Conservation (phyloP, 108 stramenopile species). For the Mayamaea pseudoterrestris region DNA sequence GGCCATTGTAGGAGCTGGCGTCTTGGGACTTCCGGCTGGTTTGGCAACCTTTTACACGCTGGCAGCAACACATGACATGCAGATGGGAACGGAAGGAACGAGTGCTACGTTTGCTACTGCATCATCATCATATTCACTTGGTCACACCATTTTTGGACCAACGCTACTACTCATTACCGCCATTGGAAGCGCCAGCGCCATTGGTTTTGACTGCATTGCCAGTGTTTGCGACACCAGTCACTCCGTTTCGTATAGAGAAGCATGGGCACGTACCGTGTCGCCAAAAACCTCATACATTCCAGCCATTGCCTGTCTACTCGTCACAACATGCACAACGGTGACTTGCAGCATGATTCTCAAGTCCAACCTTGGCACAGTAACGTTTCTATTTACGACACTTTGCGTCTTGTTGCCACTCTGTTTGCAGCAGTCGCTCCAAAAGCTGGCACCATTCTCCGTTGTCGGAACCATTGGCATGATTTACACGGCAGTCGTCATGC, state of each 20-base stretch:
- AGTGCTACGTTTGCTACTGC: no score
- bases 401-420: conserved; percentile 80
- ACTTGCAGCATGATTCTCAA: conserved; percentile 84
- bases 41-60: conserved; percentile 35
- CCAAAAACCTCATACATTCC: conserved; percentile 47
- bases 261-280: conserved; percentile 40
- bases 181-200: conserved; percentile 72
- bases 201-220: conserved; percentile 80
- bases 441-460: conserved; percentile 79
- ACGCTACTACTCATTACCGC: no score
- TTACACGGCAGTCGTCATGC: conserved; percentile 70
- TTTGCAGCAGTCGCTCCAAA: conserved; percentile 60
- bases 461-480: conserved; percentile 77
- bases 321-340: conserved; percentile 59
- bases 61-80: no score
- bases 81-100: no score
- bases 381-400: conserved; percentile 44
- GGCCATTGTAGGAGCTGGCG: conserved; percentile 68
- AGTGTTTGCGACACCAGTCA: conserved; percentile 57
- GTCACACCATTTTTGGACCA: no score
- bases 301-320: conserved; percentile 63
- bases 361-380: conserved; percentile 49
- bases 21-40: conserved; percentile 72
- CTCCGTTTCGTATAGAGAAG: conserved; percentile 56
- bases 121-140: no score